A percentile compares a stretch with the other conserved stretches of the same genome.
Evolutionary conservation across 1,284 basidiomycete genomes (phyloP).

Genomic region (Apiotrichum akiyoshidainum): DNA sequence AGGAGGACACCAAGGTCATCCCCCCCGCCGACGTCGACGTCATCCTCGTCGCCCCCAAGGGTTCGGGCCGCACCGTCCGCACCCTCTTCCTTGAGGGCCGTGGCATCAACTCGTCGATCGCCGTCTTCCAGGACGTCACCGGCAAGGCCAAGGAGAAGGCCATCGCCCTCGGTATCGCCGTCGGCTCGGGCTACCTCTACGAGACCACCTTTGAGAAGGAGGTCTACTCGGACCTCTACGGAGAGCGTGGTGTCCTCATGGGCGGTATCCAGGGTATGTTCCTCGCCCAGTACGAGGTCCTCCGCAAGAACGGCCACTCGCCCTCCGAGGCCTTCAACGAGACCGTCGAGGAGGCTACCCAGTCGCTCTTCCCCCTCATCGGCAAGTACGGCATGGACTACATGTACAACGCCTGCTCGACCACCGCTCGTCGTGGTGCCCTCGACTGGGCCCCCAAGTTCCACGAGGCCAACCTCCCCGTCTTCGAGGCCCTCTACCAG

Average conservation of each 20-base stretch:
- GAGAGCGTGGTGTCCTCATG: conserved; percentile 99
- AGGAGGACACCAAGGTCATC: conserved; percentile 91
- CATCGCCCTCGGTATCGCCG: conserved; percentile 86
- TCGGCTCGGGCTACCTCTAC: conserved; percentile 78
- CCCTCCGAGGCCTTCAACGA: conserved; percentile 99
- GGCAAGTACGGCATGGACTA: conserved; percentile 98
- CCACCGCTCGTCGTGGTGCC: conserved; percentile 95
- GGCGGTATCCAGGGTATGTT: conserved; percentile 99
- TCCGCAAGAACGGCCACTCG: conserved; percentile 95
- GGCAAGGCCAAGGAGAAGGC: conserved; percentile 98
- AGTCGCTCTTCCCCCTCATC: conserved; percentile 96
- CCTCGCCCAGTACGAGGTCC: conserved; percentile 96
- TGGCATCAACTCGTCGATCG: conserved; percentile 57
- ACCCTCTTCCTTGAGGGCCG: conserved; percentile 99
- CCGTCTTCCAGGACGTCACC: conserved; percentile 73
- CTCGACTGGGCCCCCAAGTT: conserved; percentile 99
- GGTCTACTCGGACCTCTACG: conserved; percentile 98
- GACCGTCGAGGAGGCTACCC: conserved; percentile 98
- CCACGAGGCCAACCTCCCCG: conserved; percentile 79
- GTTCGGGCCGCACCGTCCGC: conserved; percentile 96
- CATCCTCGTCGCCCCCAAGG: conserved; percentile 98
- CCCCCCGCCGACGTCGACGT: conserved; percentile 94
- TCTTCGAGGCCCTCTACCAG: conserved; percentile 92
- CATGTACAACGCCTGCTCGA: conserved; percentile 99
- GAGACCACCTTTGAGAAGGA: conserved; percentile 99